Evolutionary conservation across 2,329 filamentous ascomycete species (phyloP), one percentile per base, ranked within the genome.

Genomic region (Phyllosticta citribraziliensis): DNA sequence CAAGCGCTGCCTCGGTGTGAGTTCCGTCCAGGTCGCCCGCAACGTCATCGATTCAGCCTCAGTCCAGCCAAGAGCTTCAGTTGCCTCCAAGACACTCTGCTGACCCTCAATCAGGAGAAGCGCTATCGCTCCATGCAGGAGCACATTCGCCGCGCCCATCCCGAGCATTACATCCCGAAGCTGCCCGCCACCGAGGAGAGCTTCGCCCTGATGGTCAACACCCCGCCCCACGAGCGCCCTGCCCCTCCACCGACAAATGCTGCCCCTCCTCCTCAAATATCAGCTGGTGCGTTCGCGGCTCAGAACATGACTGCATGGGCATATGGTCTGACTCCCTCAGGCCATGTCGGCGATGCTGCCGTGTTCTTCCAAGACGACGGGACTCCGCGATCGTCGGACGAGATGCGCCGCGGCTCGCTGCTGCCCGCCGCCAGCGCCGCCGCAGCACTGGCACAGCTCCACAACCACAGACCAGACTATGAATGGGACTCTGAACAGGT

Each of bases 91-190:
- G 5, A 75, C 72, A 70, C 70, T 22, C 22, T 22, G 68, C 65
- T 69, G 64, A 58, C 62, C 64, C 64, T 58, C 68, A 57, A 63
- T 66, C 76, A 95, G 91, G 91, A 95, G 80, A 96, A 96, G 78
- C 85, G 90, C 68, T 99, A 92, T 79, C 91, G 94, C 75, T 97
- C 93, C 65, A 97, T 99, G 91, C 94, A 97, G 78, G 94, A 99
- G 83, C 94, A 99, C 73, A 97, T 99, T 71, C 90, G 94, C 70
- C 88, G 94, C 75, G 93, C 94, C 67, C 94, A 99, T 74, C 93
- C 93, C 64, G 91, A 96, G 74, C 88, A 97, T 75, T 97, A 97
- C 78, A 96, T 99, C 69, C 87, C 94, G 56, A 97, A 97, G 83
- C 88, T 97, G 69, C 93, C 94, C 67, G 94, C 94, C 56, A 99